phyloP scores from a whole-genome alignment of 1,284 basidiomycete genomes.

The Apiotrichum veenhuisii region DNA sequence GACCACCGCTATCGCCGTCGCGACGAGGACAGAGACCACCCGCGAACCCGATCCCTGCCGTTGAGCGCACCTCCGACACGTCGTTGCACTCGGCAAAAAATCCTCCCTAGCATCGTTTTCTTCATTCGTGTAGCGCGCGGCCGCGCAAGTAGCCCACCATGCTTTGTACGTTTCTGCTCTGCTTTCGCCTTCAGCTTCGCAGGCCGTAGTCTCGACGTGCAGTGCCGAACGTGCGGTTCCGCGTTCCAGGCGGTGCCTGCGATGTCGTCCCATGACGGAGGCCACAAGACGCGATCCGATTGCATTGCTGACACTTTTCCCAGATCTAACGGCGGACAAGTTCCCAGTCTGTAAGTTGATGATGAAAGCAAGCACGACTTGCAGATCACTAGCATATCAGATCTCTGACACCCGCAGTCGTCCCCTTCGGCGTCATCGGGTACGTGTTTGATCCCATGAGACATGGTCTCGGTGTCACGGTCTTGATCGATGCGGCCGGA shows the following conservation, averaged over 20 bases:
- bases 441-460: constrained; percentile 5
- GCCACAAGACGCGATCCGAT: neutral
- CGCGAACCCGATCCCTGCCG: too few relatives aligned
- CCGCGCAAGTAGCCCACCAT: constrained; percentile 13
- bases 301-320: constrained; percentile 31
- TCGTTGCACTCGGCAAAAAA: neutral
- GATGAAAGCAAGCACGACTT: neutral
- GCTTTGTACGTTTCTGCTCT: constrained; percentile 14
- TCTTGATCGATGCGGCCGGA: too few relatives aligned
- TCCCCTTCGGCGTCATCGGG: constrained; percentile 22
- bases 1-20: too few relatives aligned
- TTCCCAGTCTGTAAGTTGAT: constrained; percentile 67
- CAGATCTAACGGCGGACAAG: constrained; percentile 67
- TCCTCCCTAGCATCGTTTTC: neutral
- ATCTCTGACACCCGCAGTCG: constrained; percentile 12
- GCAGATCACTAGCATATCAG: neutral
- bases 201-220: too few relatives aligned
- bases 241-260: too few relatives aligned
- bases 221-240: too few relatives aligned
- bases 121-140: neutral
- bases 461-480: neutral
- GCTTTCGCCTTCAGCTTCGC: too few relatives aligned
- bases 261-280: too few relatives aligned
- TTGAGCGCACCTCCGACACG: too few relatives aligned
- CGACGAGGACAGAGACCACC: too few relatives aligned